phyloP scores from a whole-genome alignment of 106 monocot genomes.

The Ottelia alismoides region DNA sequence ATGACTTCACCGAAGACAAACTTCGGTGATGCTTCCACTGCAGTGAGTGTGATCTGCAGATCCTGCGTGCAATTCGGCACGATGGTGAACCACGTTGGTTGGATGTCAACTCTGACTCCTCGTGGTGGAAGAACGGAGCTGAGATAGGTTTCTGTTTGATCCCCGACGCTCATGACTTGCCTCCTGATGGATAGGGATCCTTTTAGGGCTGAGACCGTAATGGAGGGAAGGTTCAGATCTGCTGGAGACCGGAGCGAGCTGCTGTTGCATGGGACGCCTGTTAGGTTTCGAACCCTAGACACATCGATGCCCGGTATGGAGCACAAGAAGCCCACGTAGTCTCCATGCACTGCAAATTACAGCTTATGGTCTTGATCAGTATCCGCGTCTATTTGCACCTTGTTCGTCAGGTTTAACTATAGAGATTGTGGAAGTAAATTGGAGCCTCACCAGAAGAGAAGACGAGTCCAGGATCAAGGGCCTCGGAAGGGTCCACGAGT shows the following conservation, averaged over 20 bases:
- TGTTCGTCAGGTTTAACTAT: no score
- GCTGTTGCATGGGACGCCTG: constrained; percentile 25
- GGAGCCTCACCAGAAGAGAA: constrained; percentile 36
- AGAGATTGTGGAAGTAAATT: no score
- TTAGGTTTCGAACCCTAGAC: constrained; percentile 11
- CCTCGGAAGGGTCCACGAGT: constrained; percentile 37
- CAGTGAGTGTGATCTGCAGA: constrained; percentile 29
- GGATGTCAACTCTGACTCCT: constrained; percentile 34
- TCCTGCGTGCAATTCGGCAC: constrained; percentile 27
- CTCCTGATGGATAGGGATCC: constrained; percentile 21
- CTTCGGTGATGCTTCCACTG: constrained; percentile 1
- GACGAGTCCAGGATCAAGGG: constrained; percentile 62
- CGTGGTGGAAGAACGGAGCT: constrained; percentile 29
- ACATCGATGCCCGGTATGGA: constrained; percentile 31
- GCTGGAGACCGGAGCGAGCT: constrained; percentile 15
- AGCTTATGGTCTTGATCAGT: no score
- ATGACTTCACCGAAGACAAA: constrained; percentile 70
- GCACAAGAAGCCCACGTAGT: constrained; percentile 61
- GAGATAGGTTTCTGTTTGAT: constrained; percentile 36
- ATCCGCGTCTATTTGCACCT: no score
- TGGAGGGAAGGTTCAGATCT: constrained; percentile 67
- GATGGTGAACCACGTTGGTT: constrained; percentile 38
- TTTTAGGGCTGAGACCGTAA: constrained; percentile 44
- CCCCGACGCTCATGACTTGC: constrained; percentile 32
- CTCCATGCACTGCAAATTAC: constrained; percentile 30